Percentiles rank a stretch among this genome's conserved stretches.
These are phyloP conservation scores for Neurospora sp. DNA, from an alignment of 495 filamentous ascomycete species.

Conservation along the genomic window DNA sequence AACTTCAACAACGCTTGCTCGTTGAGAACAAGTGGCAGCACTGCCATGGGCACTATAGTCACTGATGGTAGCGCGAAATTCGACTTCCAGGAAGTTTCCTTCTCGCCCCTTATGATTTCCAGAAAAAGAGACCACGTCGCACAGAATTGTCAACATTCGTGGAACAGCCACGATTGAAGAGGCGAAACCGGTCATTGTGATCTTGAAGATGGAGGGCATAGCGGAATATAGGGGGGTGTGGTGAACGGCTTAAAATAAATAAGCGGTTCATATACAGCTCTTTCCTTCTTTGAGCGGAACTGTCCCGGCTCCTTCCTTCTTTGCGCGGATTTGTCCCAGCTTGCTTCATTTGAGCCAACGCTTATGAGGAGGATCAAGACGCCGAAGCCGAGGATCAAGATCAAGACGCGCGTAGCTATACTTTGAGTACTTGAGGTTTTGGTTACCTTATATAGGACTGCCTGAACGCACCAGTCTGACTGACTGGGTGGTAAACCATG, in stretches of 20 bases:
- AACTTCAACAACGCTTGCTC: neutral
- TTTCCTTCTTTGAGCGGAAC: too few relatives aligned
- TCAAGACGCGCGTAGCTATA: neutral
- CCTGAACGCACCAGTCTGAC: neutral
- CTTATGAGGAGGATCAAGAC: neutral
- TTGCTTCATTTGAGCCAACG: too few relatives aligned
- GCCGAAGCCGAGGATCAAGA: neutral
- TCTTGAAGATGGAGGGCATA: neutral
- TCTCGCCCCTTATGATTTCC: neutral
- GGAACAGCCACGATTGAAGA: neutral
- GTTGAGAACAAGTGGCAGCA: neutral
- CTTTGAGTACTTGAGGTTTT: neutral
- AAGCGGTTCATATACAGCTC: too few relatives aligned
- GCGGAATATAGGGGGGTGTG: too few relatives aligned
- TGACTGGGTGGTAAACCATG: neutral
- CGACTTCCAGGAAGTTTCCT: neutral
- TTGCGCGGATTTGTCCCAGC: too few relatives aligned
- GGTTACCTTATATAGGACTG: neutral
- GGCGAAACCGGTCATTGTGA: neutral
- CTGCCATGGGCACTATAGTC: neutral
- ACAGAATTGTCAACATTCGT: neutral
- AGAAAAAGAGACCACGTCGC: neutral
- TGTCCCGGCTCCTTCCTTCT: too few relatives aligned
- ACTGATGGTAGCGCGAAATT: neutral
- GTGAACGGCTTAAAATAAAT: too few relatives aligned